Conservation (phyloP, 169 alveolate genomes). For the Plasmodium vinckei region DNA sequence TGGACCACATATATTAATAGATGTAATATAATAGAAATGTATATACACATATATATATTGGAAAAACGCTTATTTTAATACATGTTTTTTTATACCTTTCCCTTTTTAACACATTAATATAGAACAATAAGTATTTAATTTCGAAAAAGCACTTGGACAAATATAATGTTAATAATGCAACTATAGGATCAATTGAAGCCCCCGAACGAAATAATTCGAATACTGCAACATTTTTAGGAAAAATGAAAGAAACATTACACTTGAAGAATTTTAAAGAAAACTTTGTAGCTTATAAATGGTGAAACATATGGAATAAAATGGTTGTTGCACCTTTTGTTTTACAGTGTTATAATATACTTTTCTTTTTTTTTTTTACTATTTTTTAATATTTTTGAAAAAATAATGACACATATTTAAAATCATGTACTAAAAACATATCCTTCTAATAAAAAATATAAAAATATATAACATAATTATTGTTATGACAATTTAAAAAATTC, state of each 20-base stretch:
- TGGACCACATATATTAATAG: conserved; percentile 83
- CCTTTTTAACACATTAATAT: neutral
- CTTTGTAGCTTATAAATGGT: conserved; percentile 75
- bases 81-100: neutral
- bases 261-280: conserved; percentile 74
- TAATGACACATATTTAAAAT: no score
- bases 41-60: neutral
- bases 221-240: conserved; percentile 59
- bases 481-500: no score
- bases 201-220: conserved; percentile 69
- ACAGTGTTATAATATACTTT: neutral
- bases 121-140: conserved; percentile 70
- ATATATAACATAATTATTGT: no score
- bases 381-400: neutral
- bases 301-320: neutral
- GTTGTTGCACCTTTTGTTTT: neutral
- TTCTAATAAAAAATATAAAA: no score
- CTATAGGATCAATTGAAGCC: conserved; percentile 67
- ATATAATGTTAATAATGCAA: conserved; percentile 59
- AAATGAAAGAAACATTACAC: conserved; percentile 73
- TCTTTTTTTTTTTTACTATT: conserved; percentile 18
- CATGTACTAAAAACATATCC: no score
- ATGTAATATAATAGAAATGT: conserved; percentile 67
- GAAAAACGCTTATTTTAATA: neutral
- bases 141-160: conserved; percentile 67